Conservation (phyloP, 1,284 basidiomycete genomes). For the Flammula alnicola region DNA sequence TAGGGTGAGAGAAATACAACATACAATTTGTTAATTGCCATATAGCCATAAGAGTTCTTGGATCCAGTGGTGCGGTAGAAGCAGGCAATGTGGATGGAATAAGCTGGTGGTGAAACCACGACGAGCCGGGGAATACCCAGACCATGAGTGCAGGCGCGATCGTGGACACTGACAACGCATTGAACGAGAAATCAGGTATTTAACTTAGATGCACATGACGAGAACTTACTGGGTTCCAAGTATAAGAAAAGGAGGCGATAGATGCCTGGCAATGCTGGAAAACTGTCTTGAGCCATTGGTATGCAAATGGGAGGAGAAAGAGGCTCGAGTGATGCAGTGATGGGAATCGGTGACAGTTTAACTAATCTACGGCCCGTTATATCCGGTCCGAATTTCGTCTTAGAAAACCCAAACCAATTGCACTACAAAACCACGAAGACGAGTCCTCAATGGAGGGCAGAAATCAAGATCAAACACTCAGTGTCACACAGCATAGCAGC, state of each 20-base stretch:
- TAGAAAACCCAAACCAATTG: not conserved
- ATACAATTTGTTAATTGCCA: conserved; percentile 76
- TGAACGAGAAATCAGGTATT: not conserved
- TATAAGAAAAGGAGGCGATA: conserved; percentile 72
- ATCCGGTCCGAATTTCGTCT: conserved; percentile 7
- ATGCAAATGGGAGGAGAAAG: no score
- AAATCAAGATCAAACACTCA: conserved; percentile 12
- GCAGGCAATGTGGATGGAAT: conserved; percentile 51
- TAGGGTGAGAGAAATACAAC: conserved; percentile 18
- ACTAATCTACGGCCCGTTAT: conserved; percentile 9
- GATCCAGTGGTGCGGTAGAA: conserved; percentile 44
- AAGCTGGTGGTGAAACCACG: conserved; percentile 75
- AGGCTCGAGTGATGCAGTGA: no score
- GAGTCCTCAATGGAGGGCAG: conserved; percentile 13
- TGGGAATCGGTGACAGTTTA: conserved; percentile 13
- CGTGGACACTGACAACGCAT: conserved; percentile 59
- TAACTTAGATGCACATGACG: conserved; percentile 9
- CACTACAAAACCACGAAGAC: not conserved
- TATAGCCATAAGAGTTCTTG: conserved; percentile 66
- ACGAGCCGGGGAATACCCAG: conserved; percentile 64
- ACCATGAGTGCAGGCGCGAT: conserved; percentile 61
- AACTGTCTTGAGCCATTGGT: conserved; percentile 43
- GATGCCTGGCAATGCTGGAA: conserved; percentile 68
- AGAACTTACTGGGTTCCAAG: conserved; percentile 70
- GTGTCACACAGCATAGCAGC: conserved; percentile 41